A percentile compares a stretch with the other conserved stretches of the same genome.
Evolutionary conservation across 208 protist species (phyloP).

Genomic region (Crithidia fasciculata): DNA sequence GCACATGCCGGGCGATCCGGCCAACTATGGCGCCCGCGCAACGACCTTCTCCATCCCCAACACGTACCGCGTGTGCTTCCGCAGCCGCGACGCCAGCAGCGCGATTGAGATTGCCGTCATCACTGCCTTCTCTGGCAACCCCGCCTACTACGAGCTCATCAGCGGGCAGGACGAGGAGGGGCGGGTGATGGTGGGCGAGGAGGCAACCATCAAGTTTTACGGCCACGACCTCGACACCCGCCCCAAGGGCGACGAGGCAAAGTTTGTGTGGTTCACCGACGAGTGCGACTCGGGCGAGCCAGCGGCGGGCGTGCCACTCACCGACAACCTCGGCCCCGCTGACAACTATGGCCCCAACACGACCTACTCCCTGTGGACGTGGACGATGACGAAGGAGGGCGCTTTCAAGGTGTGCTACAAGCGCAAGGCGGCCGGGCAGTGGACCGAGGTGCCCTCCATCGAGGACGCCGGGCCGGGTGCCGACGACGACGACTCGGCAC

Average conservation of each 20-base stretch:
- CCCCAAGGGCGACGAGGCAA: slow-evolving; percentile 58
- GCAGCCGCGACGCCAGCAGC: background rate
- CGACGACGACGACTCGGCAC: slow-evolving; percentile 9
- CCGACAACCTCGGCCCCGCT: slow-evolving; percentile 49
- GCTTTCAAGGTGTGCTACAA: slow-evolving; percentile 83
- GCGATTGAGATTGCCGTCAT: slow-evolving; percentile 51
- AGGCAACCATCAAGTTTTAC: slow-evolving; percentile 74
- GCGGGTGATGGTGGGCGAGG: slow-evolving; percentile 37
- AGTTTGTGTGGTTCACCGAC: slow-evolving; percentile 68
- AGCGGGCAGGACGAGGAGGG: slow-evolving; percentile 39
- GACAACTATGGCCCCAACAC: slow-evolving; percentile 77
- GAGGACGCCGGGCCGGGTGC: slow-evolving; percentile 26
- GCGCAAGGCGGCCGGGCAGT: slow-evolving; percentile 34
- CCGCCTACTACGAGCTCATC: slow-evolving; percentile 70
- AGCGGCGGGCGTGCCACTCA: slow-evolving; percentile 67
- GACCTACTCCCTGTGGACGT: slow-evolving; percentile 66
- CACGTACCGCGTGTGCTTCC: slow-evolving; percentile 67
- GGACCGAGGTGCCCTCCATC: slow-evolving; percentile 79
- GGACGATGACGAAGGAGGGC: slow-evolving; percentile 46
- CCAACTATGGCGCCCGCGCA: slow-evolving; percentile 33
- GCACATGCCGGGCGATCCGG: slow-evolving; percentile 14
- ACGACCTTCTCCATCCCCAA: slow-evolving; percentile 43
- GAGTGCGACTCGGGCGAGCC: slow-evolving; percentile 54
- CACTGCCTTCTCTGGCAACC: slow-evolving; percentile 73
- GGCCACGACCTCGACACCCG: slow-evolving; percentile 81